Base-by-base conservation (phyloP, 2,329 filamentous ascomycete genomes). In the Ophioceras dolichostomum region DNA sequence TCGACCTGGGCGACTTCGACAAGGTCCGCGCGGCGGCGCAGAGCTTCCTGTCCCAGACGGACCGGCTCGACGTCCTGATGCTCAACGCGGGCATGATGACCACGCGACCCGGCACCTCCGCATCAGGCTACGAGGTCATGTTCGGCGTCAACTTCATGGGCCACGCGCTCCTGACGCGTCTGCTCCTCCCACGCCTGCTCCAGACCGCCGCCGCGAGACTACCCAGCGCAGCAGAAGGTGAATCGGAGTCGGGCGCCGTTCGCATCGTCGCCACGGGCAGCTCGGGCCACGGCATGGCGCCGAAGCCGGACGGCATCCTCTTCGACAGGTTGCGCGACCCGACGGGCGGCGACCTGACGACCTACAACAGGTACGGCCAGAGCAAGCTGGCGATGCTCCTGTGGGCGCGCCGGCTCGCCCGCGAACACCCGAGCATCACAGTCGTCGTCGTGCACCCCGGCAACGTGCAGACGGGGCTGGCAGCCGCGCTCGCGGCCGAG, bases 361-460 rank as follows among this genome's bases (percentile, higher is more conserved):
- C 46, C 10, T 34, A 38, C 16, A 17, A 10, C 30, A 64, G 65
- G 2, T 73, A 73, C 44, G 63, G 57, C 8, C 61, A 64, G n/a
- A 65, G 61, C 41, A 73, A 71, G 46, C 57, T 65, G 0, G 67
- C 65, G 3, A 68, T 66, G 37, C 58, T 69, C 20, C 48, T 68
- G 5, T 63, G 64, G 33, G 63, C 64, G 3, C 47, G 56, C 1
- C 62, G 68, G 43, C 44, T 71, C 4, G 62, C 62, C 3, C 56
- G 60, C 6, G 59, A 61, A 1, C 56, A 63, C 38, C 63, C 63
- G 0, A 44, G 56, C 14, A 53, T 68, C 2, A 57, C 54, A 13
- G 32, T 54, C 40, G 32, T 42, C 3, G 26, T 47, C 8, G 35
- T 54, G 14, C 46, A 56, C 39, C 53, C 55, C 9, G 54, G 55